These are phyloP conservation scores for Penicillium janthinellum DNA, from an alignment of 2,329 filamentous ascomycete species.

Conservation along the genomic window DNA sequence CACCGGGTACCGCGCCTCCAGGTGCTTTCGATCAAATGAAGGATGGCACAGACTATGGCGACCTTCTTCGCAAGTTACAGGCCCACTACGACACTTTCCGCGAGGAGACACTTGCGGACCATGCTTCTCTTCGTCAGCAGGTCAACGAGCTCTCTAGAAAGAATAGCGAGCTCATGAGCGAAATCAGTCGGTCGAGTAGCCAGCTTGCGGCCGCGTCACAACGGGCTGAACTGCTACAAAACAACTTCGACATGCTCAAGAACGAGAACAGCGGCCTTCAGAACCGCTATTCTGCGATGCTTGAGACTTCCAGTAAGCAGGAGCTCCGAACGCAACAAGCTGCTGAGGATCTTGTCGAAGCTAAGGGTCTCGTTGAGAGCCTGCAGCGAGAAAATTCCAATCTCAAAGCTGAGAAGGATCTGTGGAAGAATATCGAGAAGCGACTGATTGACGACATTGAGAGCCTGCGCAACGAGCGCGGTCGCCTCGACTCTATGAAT, in stretches of 20 bases:
- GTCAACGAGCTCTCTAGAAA: conserved; percentile 78
- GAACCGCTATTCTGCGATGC: conserved; percentile 73
- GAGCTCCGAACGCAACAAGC: conserved; percentile 89
- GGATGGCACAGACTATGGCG: conserved; percentile 70
- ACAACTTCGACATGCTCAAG: conserved; percentile 81
- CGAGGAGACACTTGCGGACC: conserved; percentile 79
- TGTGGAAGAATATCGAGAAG: conserved; percentile 92
- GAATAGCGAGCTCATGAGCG: conserved; percentile 78
- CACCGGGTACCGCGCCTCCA: conserved; percentile 54
- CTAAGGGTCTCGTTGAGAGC: conserved; percentile 77
- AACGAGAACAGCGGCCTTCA: conserved; percentile 84
- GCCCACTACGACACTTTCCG: conserved; percentile 87
- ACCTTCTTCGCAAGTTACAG: conserved; percentile 83
- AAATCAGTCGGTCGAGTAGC: conserved; percentile 76
- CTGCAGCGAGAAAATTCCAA: conserved; percentile 89
- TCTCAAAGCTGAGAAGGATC: conserved; percentile 88
- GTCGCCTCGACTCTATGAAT: conserved; percentile 78
- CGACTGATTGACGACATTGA: conserved; percentile 88
- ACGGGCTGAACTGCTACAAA: conserved; percentile 84
- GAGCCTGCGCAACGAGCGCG: conserved; percentile 77
- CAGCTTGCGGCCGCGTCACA: conserved; percentile 81
- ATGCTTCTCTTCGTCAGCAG: conserved; percentile 80
- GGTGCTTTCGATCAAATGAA: conserved; percentile 47
- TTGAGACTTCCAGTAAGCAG: conserved; percentile 83
- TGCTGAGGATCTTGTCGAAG: conserved; percentile 88